A percentile compares a stretch with the other conserved stretches of the same genome.
Conservation (phyloP, 2,329 filamentous ascomycete genomes). For the Ascochyta lentis region DNA sequence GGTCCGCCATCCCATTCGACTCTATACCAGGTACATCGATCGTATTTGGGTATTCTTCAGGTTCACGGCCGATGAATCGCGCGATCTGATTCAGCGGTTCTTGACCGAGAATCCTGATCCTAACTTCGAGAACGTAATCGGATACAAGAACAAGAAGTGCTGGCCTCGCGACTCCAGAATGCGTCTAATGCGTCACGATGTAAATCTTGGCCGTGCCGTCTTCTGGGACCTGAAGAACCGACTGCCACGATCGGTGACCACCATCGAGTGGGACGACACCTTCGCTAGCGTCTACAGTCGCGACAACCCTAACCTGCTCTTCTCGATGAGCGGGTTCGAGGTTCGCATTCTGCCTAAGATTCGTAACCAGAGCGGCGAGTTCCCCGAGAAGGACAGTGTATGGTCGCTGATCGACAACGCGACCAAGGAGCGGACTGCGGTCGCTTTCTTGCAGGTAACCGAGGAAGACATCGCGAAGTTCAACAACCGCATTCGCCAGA, state of each 20-base stretch:
- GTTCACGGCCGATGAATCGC: conserved; percentile 91
- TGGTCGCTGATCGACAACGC: conserved; percentile 98
- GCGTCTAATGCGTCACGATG: conserved; percentile 98
- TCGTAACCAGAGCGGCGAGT: conserved; percentile 94
- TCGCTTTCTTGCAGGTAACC: conserved; percentile 96
- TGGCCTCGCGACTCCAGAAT: conserved; percentile 98
- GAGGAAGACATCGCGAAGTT: conserved; percentile 99
- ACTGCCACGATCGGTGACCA: conserved; percentile 90
- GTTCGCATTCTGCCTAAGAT: conserved; percentile 95
- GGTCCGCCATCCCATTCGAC: conserved; percentile 88
- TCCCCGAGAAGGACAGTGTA: conserved; percentile 95
- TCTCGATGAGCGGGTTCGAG: conserved; percentile 98
- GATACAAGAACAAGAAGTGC: conserved; percentile 99
- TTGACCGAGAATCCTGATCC: conserved; percentile 97
- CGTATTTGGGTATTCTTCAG: conserved; percentile 98
- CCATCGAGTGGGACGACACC: conserved; percentile 98
- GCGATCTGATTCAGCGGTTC: conserved; percentile 96
- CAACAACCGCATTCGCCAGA: conserved; percentile 98
- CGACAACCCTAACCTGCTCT: conserved; percentile 95
- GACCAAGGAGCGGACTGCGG: conserved; percentile 94
- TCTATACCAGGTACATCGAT: conserved; percentile 98
- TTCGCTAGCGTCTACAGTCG: conserved; percentile 98
- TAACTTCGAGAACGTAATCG: conserved; percentile 99
- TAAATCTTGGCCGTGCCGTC: conserved; percentile 94
- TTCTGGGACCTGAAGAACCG: conserved; percentile 99